Evolutionary conservation across 2,329 filamentous ascomycete genomes (phyloP), one percentile per base, ranked within the genome.

Genomic region (Aspergillus sp.): DNA sequence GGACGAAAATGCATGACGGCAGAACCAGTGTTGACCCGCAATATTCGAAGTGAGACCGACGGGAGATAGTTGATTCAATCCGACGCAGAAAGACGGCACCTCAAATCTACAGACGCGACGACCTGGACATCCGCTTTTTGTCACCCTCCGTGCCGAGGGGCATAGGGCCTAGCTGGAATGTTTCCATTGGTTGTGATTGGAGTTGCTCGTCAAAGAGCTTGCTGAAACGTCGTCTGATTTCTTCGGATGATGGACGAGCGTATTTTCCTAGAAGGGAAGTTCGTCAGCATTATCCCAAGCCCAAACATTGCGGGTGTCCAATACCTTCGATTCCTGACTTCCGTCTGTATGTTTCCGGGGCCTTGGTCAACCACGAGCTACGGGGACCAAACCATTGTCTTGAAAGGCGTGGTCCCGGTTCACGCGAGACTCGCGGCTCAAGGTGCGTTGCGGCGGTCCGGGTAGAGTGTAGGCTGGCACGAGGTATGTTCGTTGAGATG

Each of bases 201-300:
- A 63, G 52, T 41, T 53, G 62, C 12, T 66, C 63, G 43, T 66
- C 64, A 44, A 66, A 63, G 3, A 66, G 56, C 43, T 55, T 55
- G 53, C 63, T 66, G 47, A 66, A 60, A 33, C 50, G 58, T 42
- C 62, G 61, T 50, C 62, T 60, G 30, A 65, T 63, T 38, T 63
- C 60, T 44, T 66, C 63, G 0, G 63, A 65, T 13, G 63, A 65
- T 37, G 56, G 60, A 33, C 53, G 51, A 33, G 59, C 60, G 47
- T 52, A 53, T 27, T 50, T 45, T 25, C 52, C 60, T 62, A 44
- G 19, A 3, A 19, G 23, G 32, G 5, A 17, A 35, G 25, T 6
- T 3, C 7, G 33, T 39, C 17, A 39, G 17, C 17, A 19, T 9
- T 12, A 20, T 39, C 15, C 22, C 10, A 10, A 19, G 37, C 33